A percentile compares a stretch with the other conserved stretches of the same genome.
Conservation (phyloP, 768 basidiomycete species). For the Amanita rimosa region DNA sequence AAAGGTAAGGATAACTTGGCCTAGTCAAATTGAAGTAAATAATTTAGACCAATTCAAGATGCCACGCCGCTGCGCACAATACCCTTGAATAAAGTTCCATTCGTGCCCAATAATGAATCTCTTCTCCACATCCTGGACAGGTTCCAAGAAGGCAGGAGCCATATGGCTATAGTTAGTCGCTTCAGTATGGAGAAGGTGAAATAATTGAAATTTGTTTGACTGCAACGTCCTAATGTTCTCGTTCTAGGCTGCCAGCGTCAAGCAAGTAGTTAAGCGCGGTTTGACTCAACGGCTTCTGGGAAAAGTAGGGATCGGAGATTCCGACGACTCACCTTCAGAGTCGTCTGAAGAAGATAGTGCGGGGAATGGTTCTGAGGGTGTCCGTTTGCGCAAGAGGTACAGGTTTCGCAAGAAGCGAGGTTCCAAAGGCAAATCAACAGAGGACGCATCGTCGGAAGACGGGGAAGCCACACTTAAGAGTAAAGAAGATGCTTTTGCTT, state of each 20-base stretch:
- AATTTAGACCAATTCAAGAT: constrained; percentile 28
- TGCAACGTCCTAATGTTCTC: neutral
- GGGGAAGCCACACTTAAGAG: constrained; percentile 15
- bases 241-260: constrained; percentile 58
- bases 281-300: constrained; percentile 69
- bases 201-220: neutral
- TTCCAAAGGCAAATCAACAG: neutral
- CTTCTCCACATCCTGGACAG: constrained; percentile 76
- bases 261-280: constrained; percentile 73
- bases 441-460: constrained; percentile 13
- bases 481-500: constrained; percentile 8
- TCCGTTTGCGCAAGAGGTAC: constrained; percentile 4
- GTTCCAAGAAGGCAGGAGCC: constrained; percentile 84
- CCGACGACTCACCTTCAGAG: constrained; percentile 30
- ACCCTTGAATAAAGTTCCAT: constrained; percentile 78
- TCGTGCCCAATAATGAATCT: constrained; percentile 79
- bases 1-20: constrained; percentile 34
- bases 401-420: constrained; percentile 2
- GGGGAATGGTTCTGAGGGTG: constrained; percentile 11
- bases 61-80: constrained; percentile 75
- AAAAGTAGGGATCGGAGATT: constrained; percentile 62
- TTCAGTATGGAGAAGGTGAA: constrained; percentile 52
- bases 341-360: constrained; percentile 23
- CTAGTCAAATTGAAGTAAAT: neutral
- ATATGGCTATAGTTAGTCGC: constrained; percentile 85